Evolutionary conservation across 352 stramenopile species (phyloP), one percentile per base, ranked within the genome.

Genomic region (Pythium dissimile): DNA sequence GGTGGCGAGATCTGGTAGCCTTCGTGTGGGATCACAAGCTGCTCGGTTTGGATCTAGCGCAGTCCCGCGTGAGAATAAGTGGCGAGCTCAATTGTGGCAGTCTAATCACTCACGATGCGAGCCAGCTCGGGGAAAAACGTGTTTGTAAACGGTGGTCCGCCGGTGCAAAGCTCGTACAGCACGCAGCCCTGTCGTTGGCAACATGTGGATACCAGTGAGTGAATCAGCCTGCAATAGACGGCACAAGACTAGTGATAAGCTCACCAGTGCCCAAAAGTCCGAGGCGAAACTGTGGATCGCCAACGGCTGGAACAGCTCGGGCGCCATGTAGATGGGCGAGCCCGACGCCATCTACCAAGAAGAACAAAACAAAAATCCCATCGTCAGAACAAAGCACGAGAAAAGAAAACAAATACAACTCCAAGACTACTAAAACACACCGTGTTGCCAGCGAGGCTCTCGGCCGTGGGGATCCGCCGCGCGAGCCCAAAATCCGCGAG

Each of bases 301-400:
- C 16, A 82, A 70, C 18, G 90, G 72, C 7, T 89, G 75, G 57
- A 97, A 97, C 26, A 98, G 70, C 53, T 98, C 92, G 0, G 92
- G 90, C 1, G 92, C 89, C 89, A 97, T 97, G 65, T 97, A 98
- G 54, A 88, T 87, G 0, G 88, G 88, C 4, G 84, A 94, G 6
- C 89, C 90, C 30, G 77, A 71, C 13, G 67, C 71, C 48, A 91
- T 67, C 72, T 88, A 37, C 8, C 10, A 54, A 43, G 12, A 35
- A 24, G 34, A 32, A 35, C 31, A 23, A 8, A 31, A 16, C 41
- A 15, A 16, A 13, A 18, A 31, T 15, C 34, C 34, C 20, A 15
- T 5, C 13, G 34, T 41, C 13, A 41, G 7, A 15, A n/a, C 34
- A n/a, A n/a, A n/a, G n/a, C 5, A 39, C 34, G 12, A 39, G 10